phyloP scores from a whole-genome alignment of 768 basidiomycete genomes.

The Tulasnella sp. region DNA sequence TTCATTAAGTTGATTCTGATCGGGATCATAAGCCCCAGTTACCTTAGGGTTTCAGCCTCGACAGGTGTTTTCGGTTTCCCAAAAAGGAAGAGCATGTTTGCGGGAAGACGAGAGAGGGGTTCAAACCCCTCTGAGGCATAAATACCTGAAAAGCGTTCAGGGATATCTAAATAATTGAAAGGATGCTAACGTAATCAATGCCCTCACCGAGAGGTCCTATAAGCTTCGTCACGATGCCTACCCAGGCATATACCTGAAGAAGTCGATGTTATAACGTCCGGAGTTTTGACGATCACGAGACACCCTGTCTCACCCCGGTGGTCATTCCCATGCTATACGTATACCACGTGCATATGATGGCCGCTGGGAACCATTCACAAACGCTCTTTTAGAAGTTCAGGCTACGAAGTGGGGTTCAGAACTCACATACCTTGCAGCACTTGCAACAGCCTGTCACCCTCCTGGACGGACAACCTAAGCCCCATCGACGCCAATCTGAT shows the following conservation, averaged over 20 bases:
- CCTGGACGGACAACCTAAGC: neutral
- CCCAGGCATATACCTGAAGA: neutral
- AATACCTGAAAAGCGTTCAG: neutral
- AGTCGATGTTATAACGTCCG: too few species aligned
- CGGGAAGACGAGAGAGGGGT: conserved; percentile 3
- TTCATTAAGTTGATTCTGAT: neutral
- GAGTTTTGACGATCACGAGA: neutral
- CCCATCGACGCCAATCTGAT: neutral
- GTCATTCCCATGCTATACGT: conserved; percentile 1
- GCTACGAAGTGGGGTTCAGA: neutral
- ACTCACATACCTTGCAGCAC: conserved; percentile 3
- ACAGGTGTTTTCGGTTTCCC: neutral
- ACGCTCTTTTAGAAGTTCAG: neutral
- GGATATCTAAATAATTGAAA: neutral
- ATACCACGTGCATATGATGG: neutral
- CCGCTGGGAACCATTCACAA: neutral
- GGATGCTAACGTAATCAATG: neutral
- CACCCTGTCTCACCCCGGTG: neutral
- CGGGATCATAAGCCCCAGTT: neutral
- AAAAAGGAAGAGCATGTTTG: neutral
- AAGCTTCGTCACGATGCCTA: neutral
- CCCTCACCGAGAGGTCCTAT: neutral
- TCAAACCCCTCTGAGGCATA: neutral
- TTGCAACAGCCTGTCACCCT: neutral
- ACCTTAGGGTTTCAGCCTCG: conserved; percentile 1